phyloP scores from a whole-genome alignment of 192 early-diverging fungal species.

The Nowakowskiella sp. region DNA sequence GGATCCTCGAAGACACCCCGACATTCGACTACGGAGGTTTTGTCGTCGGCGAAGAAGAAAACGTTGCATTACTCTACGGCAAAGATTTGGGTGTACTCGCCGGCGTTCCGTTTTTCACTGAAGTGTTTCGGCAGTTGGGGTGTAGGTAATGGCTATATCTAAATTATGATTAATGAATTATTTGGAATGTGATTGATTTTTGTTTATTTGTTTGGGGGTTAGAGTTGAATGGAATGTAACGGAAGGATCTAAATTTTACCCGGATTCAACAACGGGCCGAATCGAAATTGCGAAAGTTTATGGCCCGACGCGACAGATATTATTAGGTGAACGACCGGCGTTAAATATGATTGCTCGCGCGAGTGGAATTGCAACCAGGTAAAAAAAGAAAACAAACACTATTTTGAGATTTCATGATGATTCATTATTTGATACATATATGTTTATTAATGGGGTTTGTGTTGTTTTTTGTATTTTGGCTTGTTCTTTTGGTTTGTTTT shows the following conservation, averaged over 20 bases:
- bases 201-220: too few relatives aligned
- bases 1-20: slow-evolving; percentile 92
- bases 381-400: slow-evolving; percentile 7
- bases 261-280: slow-evolving; percentile 43
- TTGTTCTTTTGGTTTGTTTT: slow-evolving; percentile 4
- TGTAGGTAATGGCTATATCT: slow-evolving; percentile 56
- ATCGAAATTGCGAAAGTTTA: slow-evolving; percentile 67
- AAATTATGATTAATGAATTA: not conserved
- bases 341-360: slow-evolving; percentile 91
- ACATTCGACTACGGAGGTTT: slow-evolving; percentile 97
- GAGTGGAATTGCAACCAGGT: slow-evolving; percentile 86
- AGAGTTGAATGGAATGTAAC: slow-evolving; percentile 78
- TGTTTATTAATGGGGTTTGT: not conserved
- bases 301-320: slow-evolving; percentile 72
- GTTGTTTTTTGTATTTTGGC: not conserved
- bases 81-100: slow-evolving; percentile 86
- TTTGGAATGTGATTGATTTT: not conserved
- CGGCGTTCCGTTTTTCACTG: slow-evolving; percentile 90
- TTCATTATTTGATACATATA: not conserved
- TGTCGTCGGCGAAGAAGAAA: slow-evolving; percentile 82
- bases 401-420: too few relatives aligned
- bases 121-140: slow-evolving; percentile 84
- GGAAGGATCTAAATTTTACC: slow-evolving; percentile 76
- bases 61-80: slow-evolving; percentile 76
- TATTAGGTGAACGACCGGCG: slow-evolving; percentile 89